A percentile compares a stretch with the other conserved stretches of the same genome.
These are phyloP conservation scores for Aspergillus haitiensis DNA, from an alignment of 495 filamentous ascomycete genomes.

Conservation along the genomic window DNA sequence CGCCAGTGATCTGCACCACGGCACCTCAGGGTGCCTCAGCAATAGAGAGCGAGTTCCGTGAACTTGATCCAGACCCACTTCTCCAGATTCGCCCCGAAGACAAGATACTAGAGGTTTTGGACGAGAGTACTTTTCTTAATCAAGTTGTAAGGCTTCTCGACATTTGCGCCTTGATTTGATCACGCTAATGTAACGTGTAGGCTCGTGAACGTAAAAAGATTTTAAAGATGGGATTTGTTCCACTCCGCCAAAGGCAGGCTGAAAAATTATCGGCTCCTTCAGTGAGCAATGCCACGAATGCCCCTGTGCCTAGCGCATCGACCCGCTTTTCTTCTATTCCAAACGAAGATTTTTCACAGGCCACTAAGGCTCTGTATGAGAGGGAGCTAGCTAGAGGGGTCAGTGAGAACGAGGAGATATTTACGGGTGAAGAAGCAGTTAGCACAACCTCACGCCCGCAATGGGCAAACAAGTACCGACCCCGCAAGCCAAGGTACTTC, in stretches of 20 bases:
- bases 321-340: constrained; percentile 72
- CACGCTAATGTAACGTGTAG: constrained; percentile 26
- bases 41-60: constrained; percentile 29
- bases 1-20: constrained; percentile 26
- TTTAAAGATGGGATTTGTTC: constrained; percentile 68
- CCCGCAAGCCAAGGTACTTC: constrained; percentile 94
- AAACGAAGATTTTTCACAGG: constrained; percentile 87
- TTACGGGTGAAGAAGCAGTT: constrained; percentile 85
- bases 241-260: constrained; percentile 54
- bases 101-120: constrained; percentile 60
- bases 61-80: constrained; percentile 69
- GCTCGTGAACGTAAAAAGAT: constrained; percentile 63
- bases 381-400: constrained; percentile 91
- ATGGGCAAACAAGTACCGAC: constrained; percentile 89
- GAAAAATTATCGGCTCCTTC: constrained; percentile 47
- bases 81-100: constrained; percentile 68
- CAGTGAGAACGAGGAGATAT: constrained; percentile 93
- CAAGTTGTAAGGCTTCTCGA: constrained; percentile 49
- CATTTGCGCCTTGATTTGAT: background rate
- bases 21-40: constrained; percentile 9
- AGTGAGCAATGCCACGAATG: constrained; percentile 32
- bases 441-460: constrained; percentile 61
- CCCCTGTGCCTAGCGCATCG: constrained; percentile 46
- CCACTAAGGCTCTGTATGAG: constrained; percentile 88
- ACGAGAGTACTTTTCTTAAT: constrained; percentile 62